Percentiles rank a stretch among this genome's conserved stretches.
phyloP scores from a whole-genome alignment of 805 yeast genomes.

The Pichia cabralensis region DNA sequence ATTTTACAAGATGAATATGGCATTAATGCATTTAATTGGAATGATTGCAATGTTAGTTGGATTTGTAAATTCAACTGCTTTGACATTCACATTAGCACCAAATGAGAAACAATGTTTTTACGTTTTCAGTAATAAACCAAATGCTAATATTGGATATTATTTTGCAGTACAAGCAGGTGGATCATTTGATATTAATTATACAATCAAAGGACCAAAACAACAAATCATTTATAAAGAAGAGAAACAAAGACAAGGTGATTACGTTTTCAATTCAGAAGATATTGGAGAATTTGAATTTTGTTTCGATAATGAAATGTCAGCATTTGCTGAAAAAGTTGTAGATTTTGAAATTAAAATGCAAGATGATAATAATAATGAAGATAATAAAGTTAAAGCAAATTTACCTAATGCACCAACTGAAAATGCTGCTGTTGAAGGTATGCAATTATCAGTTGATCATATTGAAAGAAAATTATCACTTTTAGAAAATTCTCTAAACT shows the following conservation, averaged over 20 bases:
- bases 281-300: slow-evolving; percentile 84
- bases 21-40: too few species aligned
- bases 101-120: slow-evolving; percentile 66
- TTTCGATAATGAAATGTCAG: slow-evolving; percentile 72
- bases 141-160: slow-evolving; percentile 58
- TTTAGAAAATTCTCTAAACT: slow-evolving; percentile 53
- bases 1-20: too few species aligned
- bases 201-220: slow-evolving; percentile 48
- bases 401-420: slow-evolving; percentile 51
- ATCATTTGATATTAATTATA: slow-evolving; percentile 69
- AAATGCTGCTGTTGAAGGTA: slow-evolving; percentile 45
- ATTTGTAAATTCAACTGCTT: slow-evolving; percentile 34
- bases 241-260: slow-evolving; percentile 73
- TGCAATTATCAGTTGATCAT: slow-evolving; percentile 43
- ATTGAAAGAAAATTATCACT: slow-evolving; percentile 53
- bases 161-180: slow-evolving; percentile 83
- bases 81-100: slow-evolving; percentile 69
- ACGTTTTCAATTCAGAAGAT: slow-evolving; percentile 52
- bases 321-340: slow-evolving; percentile 72
- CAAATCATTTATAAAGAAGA: slow-evolving; percentile 41
- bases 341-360: slow-evolving; percentile 67
- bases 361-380: slow-evolving; percentile 27
- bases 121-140: slow-evolving; percentile 50
- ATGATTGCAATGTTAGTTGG: background rate
- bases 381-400: slow-evolving; percentile 33